These are phyloP conservation scores for Amniculicola lignicola DNA, from an alignment of 495 filamentous ascomycete species.

Conservation along the genomic window DNA sequence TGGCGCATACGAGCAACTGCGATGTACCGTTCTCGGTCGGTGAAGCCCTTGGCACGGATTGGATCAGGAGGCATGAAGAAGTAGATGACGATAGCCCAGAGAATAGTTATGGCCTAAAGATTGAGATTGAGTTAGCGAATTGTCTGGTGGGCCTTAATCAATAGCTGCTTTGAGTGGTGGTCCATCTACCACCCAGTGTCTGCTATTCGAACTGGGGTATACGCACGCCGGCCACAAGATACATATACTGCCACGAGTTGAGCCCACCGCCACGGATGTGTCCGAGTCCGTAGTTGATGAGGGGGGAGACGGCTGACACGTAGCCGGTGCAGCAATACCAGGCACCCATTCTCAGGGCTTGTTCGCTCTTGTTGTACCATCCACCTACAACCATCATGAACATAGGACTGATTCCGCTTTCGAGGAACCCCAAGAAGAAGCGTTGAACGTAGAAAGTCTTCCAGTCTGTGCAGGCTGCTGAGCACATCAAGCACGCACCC, in stretches of 20 bases:
- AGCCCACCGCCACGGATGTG: slow-evolving; percentile 43
- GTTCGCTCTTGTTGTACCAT: slow-evolving; percentile 48
- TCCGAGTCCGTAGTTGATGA: slow-evolving; percentile 52
- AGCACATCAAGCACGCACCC: slow-evolving; percentile 43
- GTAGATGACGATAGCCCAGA: slow-evolving; percentile 42
- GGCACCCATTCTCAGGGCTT: slow-evolving; percentile 47
- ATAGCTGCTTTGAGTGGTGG: too few relatives aligned
- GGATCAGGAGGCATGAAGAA: slow-evolving; percentile 50
- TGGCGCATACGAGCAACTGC: slow-evolving; percentile 35
- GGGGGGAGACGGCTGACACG: slow-evolving; percentile 48
- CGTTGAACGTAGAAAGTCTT: slow-evolving; percentile 44
- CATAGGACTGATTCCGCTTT: slow-evolving; percentile 46
- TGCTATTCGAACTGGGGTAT: too few relatives aligned
- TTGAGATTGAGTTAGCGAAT: too few relatives aligned
- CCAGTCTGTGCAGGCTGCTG: slow-evolving; percentile 43
- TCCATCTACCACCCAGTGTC: too few relatives aligned
- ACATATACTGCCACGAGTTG: slow-evolving; percentile 36
- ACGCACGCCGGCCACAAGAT: slow-evolving; percentile 47
- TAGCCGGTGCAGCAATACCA: slow-evolving; percentile 50
- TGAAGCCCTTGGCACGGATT: slow-evolving; percentile 47
- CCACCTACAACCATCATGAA: slow-evolving; percentile 49
- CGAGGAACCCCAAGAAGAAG: slow-evolving; percentile 51
- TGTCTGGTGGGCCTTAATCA: too few relatives aligned
- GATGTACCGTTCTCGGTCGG: slow-evolving; percentile 36
- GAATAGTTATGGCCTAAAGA: slow-evolving; percentile 49